These are phyloP conservation scores for Aspergillus conjunctus DNA, from an alignment of 495 filamentous ascomycete species.

Conservation along the genomic window DNA sequence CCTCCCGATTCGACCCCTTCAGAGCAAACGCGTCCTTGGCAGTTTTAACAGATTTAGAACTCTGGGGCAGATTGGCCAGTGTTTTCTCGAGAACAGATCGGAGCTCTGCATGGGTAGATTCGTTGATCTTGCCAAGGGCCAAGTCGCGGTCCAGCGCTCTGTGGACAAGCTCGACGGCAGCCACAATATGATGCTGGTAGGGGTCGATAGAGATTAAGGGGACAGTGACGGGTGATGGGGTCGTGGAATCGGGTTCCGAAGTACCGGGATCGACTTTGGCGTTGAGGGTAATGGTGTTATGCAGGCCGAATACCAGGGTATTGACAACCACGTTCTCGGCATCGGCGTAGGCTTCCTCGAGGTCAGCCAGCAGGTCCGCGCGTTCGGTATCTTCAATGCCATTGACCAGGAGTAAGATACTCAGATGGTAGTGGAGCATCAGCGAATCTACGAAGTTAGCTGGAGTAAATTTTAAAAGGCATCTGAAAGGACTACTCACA, in stretches of 20 bases:
- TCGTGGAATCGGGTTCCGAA: neutral
- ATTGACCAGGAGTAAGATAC: constrained; percentile 10
- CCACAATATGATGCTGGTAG: constrained; percentile 15
- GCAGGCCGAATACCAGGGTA: constrained; percentile 8
- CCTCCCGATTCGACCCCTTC: neutral
- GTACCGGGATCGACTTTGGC: neutral
- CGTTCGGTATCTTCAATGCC: constrained; percentile 7
- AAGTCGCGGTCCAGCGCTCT: constrained; percentile 10
- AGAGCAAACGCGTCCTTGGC: constrained; percentile 3
- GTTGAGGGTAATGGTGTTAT: constrained; percentile 3
- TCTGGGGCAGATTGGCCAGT: constrained; percentile 2
- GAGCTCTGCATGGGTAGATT: neutral
- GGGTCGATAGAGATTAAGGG: constrained; percentile 9
- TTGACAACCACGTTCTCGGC: constrained; percentile 5
- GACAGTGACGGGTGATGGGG: constrained; percentile 5
- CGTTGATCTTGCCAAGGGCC: constrained; percentile 4
- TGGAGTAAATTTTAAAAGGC: neutral
- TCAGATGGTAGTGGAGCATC: constrained; percentile 15
- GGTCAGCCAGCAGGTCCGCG: constrained; percentile 1
- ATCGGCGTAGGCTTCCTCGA: constrained; percentile 4
- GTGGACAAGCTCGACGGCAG: constrained; percentile 7
- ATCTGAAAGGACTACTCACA: neutral
- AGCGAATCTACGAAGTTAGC: constrained; percentile 9
- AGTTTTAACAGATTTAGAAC: constrained; percentile 12
- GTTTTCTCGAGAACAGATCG: constrained; percentile 4